Conservation (phyloP, 129 eudicot species). For the Helianthus tuberosus region DNA sequence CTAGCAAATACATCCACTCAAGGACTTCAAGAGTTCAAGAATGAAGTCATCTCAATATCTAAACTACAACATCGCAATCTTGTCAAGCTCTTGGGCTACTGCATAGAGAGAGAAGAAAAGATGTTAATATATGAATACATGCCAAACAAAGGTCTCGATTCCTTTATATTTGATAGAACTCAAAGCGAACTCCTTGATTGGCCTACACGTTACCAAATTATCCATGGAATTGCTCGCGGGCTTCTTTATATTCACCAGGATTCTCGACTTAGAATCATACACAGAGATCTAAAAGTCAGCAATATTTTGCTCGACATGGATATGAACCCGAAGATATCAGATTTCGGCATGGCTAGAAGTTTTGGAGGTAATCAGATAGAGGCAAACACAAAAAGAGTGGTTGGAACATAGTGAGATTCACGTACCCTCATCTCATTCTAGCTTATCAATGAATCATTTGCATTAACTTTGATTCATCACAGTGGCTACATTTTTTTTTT, state of each 20-base stretch:
- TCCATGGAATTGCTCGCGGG: slow-evolving; percentile 43
- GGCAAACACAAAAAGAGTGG: too few species aligned
- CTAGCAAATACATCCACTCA: too few species aligned
- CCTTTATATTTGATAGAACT: slow-evolving; percentile 35
- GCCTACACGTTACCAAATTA: slow-evolving; percentile 24
- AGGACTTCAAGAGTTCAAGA: too few species aligned
- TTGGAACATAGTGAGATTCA: too few species aligned
- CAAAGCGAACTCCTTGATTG: slow-evolving; percentile 8
- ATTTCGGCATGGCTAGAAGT: slow-evolving; percentile 35
- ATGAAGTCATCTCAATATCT: too few species aligned
- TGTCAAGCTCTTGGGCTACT: too few species aligned
- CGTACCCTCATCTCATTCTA: too few species aligned
- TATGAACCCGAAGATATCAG: slow-evolving; percentile 50
- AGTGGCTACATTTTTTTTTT: slow-evolving; percentile 21
- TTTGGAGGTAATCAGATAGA: too few species aligned
- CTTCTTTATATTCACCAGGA: slow-evolving; percentile 33
- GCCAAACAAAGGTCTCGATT: slow-evolving; percentile 49
- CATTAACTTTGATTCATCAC: not conserved
- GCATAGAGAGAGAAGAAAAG: too few species aligned
- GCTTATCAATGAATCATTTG: slow-evolving; percentile 20
- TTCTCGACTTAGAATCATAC: too few species aligned
- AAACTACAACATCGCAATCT: too few species aligned
- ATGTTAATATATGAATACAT: too few species aligned
- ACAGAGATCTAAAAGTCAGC: slow-evolving; percentile 4
- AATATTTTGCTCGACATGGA: slow-evolving; percentile 9